These are phyloP conservation scores for Lactarius hengduanensis DNA, from an alignment of 768 basidiomycete species.

Conservation along the genomic window DNA sequence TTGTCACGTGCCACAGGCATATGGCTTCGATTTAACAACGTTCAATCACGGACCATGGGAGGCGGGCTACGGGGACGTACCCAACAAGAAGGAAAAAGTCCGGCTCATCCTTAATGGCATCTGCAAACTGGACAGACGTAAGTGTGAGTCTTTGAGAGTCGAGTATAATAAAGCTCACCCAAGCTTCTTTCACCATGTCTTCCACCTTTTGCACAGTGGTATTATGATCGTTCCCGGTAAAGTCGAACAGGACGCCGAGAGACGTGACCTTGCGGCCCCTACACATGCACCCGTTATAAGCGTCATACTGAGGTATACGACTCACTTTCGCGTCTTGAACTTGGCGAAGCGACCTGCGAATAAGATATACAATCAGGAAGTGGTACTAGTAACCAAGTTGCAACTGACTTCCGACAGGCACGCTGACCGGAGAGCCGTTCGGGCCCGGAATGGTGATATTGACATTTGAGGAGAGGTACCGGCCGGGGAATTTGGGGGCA, in stretches of 20 bases:
- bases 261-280: slow-evolving; percentile 74
- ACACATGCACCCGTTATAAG: slow-evolving; percentile 3
- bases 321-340: slow-evolving; percentile 72
- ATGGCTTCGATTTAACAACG: slow-evolving; percentile 47
- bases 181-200: slow-evolving; percentile 75
- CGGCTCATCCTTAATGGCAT: slow-evolving; percentile 77
- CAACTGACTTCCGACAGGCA: slow-evolving; percentile 46
- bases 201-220: slow-evolving; percentile 74
- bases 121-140: slow-evolving; percentile 52
- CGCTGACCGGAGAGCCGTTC: slow-evolving; percentile 37
- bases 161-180: slow-evolving; percentile 46
- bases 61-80: slow-evolving; percentile 36
- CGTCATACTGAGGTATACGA: background rate
- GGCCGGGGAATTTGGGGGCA: slow-evolving; percentile 60
- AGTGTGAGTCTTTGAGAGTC: background rate
- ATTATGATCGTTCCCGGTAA: slow-evolving; percentile 64
- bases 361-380: background rate
- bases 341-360: slow-evolving; percentile 60
- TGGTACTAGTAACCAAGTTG: background rate
- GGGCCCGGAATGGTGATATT: slow-evolving; percentile 70
- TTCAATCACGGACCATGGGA: background rate
- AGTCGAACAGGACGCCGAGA: slow-evolving; percentile 77
- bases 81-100: slow-evolving; percentile 78
- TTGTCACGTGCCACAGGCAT: slow-evolving; percentile 77
- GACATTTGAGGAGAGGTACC: slow-evolving; percentile 81